phyloP scores from a whole-genome alignment of 345 rosid genomes.

The Durio zibethinus region DNA sequence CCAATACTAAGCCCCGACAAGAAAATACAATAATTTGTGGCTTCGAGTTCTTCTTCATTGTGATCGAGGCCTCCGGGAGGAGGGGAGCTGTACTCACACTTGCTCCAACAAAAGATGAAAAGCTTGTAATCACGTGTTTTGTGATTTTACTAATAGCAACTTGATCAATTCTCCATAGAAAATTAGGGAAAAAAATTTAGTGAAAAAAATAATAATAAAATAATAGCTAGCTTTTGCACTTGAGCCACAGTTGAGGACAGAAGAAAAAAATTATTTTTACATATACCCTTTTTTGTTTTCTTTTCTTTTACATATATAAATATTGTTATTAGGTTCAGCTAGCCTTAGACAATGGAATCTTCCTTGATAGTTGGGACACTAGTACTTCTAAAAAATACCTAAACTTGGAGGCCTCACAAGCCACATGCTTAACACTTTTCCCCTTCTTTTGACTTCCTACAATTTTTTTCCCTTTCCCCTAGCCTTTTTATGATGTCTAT shows the following conservation, averaged over 20 bases:
- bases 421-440: neutral
- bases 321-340: neutral
- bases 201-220: neutral
- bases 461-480: neutral
- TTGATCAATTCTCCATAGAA: neutral
- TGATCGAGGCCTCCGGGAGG: neutral
- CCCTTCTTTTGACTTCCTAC: neutral
- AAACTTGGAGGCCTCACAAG: neutral
- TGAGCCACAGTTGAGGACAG: neutral
- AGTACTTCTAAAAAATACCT: neutral
- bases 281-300: neutral
- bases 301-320: neutral
- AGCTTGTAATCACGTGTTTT: neutral
- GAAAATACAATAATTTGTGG: neutral
- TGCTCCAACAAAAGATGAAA: neutral
- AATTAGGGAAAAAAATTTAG: neutral
- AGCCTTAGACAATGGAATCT: constrained; percentile 21
- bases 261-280: neutral
- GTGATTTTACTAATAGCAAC: neutral
- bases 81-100: neutral
- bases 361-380: constrained; percentile 30
- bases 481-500: neutral
- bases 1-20: too few species aligned
- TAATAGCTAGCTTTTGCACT: neutral
- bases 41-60: neutral